These are phyloP conservation scores for Nemania abortiva DNA, from an alignment of 2,329 filamentous ascomycete species.

Conservation along the genomic window DNA sequence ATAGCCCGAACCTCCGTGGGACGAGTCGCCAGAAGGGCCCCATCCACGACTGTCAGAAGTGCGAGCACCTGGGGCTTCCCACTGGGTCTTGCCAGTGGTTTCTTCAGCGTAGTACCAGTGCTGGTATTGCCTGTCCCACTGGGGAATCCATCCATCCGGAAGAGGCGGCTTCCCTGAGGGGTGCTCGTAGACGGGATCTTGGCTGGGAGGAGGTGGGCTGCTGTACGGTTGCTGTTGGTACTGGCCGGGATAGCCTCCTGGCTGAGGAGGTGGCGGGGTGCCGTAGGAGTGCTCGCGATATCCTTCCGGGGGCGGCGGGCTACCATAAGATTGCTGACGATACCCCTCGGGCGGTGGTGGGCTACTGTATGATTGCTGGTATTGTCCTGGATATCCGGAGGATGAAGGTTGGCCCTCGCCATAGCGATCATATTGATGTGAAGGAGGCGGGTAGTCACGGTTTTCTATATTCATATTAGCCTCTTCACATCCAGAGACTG, in stretches of 20 bases:
- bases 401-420: constrained; percentile 29
- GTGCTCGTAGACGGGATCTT: constrained; percentile 51
- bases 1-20: constrained; percentile 35
- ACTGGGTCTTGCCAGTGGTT: constrained; percentile 71
- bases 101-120: constrained; percentile 75
- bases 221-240: constrained; percentile 40
- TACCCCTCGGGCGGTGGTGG: constrained; percentile 24
- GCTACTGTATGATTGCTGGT: constrained; percentile 28
- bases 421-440: constrained; percentile 46
- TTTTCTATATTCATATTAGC: constrained; percentile 35
- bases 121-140: constrained; percentile 71
- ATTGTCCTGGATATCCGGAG: constrained; percentile 27
- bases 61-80: constrained; percentile 65
- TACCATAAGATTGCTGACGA: constrained; percentile 12
- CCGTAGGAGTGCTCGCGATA: constrained; percentile 7
- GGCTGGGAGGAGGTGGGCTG: constrained; percentile 31
- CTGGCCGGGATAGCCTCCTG: constrained; percentile 37
- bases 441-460: constrained; percentile 44
- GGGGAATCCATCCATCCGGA: constrained; percentile 70
- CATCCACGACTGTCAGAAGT: constrained; percentile 27
- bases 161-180: constrained; percentile 62
- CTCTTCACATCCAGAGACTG: not conserved
- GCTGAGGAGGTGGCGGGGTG: constrained; percentile 20
- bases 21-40: constrained; percentile 42
- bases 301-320: not conserved